phyloP scores from a whole-genome alignment of 2,329 filamentous ascomycete species.

The Cladophialophora exuberans region DNA sequence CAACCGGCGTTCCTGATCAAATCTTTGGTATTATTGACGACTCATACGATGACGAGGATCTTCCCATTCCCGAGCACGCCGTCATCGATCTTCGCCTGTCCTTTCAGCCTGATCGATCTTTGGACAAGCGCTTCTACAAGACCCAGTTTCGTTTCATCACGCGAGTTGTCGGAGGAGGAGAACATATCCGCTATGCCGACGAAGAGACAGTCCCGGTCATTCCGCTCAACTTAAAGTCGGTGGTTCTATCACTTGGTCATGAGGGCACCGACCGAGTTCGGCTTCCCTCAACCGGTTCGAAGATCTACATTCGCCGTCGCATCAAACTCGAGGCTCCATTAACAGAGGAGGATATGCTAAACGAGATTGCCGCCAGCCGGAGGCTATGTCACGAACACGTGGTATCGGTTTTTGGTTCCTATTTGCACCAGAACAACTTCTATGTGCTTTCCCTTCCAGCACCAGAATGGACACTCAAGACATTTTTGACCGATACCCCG shows the following conservation, averaged over 20 bases:
- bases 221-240: slow-evolving; percentile 52
- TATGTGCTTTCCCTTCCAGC: slow-evolving; percentile 48
- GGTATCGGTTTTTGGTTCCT: slow-evolving; percentile 49
- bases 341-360: slow-evolving; percentile 44
- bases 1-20: slow-evolving; percentile 64
- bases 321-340: slow-evolving; percentile 44
- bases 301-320: slow-evolving; percentile 43
- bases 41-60: slow-evolving; percentile 64
- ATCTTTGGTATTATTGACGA: slow-evolving; percentile 65
- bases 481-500: slow-evolving; percentile 48
- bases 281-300: slow-evolving; percentile 36
- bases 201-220: slow-evolving; percentile 65
- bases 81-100: slow-evolving; percentile 59
- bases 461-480: slow-evolving; percentile 46
- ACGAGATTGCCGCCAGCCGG: slow-evolving; percentile 44
- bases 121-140: slow-evolving; percentile 62
- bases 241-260: slow-evolving; percentile 39
- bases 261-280: slow-evolving; percentile 47
- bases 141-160: slow-evolving; percentile 63
- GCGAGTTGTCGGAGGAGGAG: slow-evolving; percentile 57
- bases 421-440: slow-evolving; percentile 47
- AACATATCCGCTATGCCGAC: slow-evolving; percentile 61
- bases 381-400: slow-evolving; percentile 48
- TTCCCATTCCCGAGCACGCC: slow-evolving; percentile 59
- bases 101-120: slow-evolving; percentile 51